Evolutionary conservation across 345 rosid species (phyloP), one percentile per base, ranked within the genome.

Genomic region (Punica granatum): DNA sequence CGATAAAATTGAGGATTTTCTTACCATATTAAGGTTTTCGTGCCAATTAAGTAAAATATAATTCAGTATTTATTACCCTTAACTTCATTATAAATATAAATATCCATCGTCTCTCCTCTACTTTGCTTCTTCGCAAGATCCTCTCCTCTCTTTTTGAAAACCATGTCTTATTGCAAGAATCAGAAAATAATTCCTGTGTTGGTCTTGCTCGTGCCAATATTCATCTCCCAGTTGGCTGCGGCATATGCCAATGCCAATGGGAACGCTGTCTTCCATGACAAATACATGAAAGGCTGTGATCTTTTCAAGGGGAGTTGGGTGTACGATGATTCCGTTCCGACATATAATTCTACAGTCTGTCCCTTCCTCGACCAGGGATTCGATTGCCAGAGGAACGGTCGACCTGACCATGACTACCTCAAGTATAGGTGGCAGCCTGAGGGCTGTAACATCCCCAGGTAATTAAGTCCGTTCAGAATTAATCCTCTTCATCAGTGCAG

Each of bases 281-380:
- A 10, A 14, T 10, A 26, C 13, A 6, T 21, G 11, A 32, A 19
- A 6, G 70, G 43, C 14, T 81, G 84, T 67, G 79, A 81, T 69
- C 56, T 71, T 59, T 81, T 73, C 72, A 25, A 33, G 48, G 89
- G 89, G 41, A 74, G 64, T 35, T 85, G 89, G 89, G 80, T 85
- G 37, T 33, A 23, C 36, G 82, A 81, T 30, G 64, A 77, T 26
- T 12, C 81, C 12, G 69, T 74, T 59, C 80, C 85, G 54, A 76
- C 75, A 46, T 82, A 85, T 53, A 64, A 75, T 26, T 48, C 68
- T 31, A 35, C 68, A 1, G 28, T 41, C 26, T 78, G 81, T 34
- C 65, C 78, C 8, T 75, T 74, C 69, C 58, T 74, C 10, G 64
- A 61, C 4, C 16, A 66, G 59, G 56, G 64, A 65, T 69, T 78